These are phyloP conservation scores for Fusarium lyarnte DNA, from an alignment of 2,329 filamentous ascomycete species.

Conservation along the genomic window DNA sequence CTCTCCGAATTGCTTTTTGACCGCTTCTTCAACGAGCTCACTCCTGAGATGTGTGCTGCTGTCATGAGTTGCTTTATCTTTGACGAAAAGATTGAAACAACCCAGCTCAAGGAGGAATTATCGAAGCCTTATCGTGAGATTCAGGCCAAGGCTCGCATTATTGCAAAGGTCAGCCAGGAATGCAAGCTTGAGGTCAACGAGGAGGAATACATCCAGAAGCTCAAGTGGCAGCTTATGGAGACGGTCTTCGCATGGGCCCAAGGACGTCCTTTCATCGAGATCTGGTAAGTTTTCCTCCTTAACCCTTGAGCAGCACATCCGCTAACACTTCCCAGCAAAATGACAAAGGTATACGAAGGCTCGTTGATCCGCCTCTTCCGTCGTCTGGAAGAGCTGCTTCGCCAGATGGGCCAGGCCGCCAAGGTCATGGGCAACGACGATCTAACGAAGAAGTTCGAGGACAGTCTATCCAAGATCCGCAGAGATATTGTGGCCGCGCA, in stretches of 20 bases:
- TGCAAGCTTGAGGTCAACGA: conserved; percentile 95
- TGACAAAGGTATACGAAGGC: conserved; percentile 98
- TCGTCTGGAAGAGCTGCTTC: conserved; percentile 89
- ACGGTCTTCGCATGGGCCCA: conserved; percentile 93
- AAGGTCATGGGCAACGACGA: conserved; percentile 99
- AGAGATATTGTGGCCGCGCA: conserved; percentile 95
- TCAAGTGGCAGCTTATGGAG: conserved; percentile 98
- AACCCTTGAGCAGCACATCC: not conserved
- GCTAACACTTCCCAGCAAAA: conserved; percentile 73
- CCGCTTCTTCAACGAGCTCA: conserved; percentile 95
- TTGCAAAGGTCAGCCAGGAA: conserved; percentile 94
- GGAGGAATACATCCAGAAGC: conserved; percentile 87
- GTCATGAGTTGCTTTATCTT: conserved; percentile 96
- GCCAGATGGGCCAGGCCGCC: conserved; percentile 93
- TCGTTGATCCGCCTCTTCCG: conserved; percentile 96
- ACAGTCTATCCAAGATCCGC: conserved; percentile 83
- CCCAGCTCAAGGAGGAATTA: conserved; percentile 82
- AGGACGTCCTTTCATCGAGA: conserved; percentile 88
- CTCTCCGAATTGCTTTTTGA: conserved; percentile 95
- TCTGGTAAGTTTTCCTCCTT: conserved; percentile 78
- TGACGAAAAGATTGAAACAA: conserved; percentile 90
- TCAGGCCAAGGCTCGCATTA: conserved; percentile 83
- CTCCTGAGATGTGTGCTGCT: conserved; percentile 86
- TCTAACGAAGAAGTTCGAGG: conserved; percentile 90
- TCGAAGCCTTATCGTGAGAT: conserved; percentile 88